A percentile compares a stretch with the other conserved stretches of the same genome.
These are phyloP conservation scores for Tetrapisispora fleetii DNA, from an alignment of 805 yeast genomes.

Conservation along the genomic window DNA sequence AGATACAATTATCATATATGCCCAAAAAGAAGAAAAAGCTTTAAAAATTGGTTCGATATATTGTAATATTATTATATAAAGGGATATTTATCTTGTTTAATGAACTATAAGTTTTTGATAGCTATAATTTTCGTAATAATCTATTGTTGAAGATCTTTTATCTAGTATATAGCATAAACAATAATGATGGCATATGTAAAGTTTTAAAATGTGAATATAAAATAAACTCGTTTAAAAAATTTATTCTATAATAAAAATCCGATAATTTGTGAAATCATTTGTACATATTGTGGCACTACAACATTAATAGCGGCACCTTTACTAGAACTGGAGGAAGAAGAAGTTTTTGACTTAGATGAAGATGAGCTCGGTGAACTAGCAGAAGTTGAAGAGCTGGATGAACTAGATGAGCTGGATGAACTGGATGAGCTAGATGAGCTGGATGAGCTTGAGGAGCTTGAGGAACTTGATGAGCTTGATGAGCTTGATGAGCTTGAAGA, in stretches of 20 bases:
- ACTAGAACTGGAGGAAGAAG: constrained; percentile 17
- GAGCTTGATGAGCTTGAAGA: constrained; percentile 8
- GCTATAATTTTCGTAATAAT: not conserved
- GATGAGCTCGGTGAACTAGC: too few relatives aligned
- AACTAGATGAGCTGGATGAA: constrained; percentile 7
- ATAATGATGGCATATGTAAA: not conserved
- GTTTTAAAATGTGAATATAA: not conserved
- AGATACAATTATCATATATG: not conserved
- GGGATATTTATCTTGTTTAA: too few relatives aligned
- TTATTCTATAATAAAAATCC: constrained; percentile 5
- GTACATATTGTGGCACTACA: constrained; percentile 15
- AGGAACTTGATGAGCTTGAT: constrained; percentile 6
- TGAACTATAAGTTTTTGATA: not conserved
- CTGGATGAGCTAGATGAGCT: constrained; percentile 10
- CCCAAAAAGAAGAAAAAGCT: not conserved
- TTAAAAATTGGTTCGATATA: too few relatives aligned
- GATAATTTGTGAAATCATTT: constrained; percentile 11
- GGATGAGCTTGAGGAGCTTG: constrained; percentile 8
- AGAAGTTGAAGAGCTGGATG: constrained; percentile 3
- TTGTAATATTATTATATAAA: too few relatives aligned
- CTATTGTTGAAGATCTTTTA: too few relatives aligned
- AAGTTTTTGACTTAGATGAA: constrained; percentile 15
- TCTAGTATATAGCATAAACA: not conserved
- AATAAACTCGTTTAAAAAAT: not conserved
- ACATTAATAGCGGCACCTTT: constrained; percentile 15